Evolutionary conservation across 306 rosid species (phyloP).

Genomic region (Gastrolobium bilobum): DNA sequence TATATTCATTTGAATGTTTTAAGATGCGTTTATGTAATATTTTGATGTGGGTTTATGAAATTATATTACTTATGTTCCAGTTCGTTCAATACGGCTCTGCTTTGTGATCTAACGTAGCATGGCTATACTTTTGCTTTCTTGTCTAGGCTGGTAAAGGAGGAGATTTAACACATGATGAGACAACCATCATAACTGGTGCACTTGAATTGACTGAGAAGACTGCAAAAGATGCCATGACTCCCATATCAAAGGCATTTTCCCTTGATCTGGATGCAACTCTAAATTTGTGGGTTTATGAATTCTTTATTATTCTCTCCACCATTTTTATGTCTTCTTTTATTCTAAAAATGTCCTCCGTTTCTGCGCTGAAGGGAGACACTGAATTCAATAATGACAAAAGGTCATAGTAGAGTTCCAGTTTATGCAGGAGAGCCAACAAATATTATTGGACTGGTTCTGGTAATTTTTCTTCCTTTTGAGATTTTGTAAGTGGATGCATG

Average conservation of each 20-base stretch:
- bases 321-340: constrained; percentile 42
- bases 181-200: constrained; percentile 96
- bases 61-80: constrained; percentile 11
- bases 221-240: constrained; percentile 99
- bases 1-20: constrained; percentile 36
- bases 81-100: constrained; percentile 18
- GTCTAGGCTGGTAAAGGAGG: constrained; percentile 99
- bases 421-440: constrained; percentile 75
- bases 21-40: constrained; percentile 17
- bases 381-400: constrained; percentile 88
- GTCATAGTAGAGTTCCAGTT: constrained; percentile 98
- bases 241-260: constrained; percentile 92
- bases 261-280: constrained; percentile 94
- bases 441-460: constrained; percentile 96
- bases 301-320: constrained; percentile 47
- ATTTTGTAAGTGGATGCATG: constrained; percentile 33
- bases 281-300: constrained; percentile 80
- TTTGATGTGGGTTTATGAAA: constrained; percentile 22
- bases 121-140: constrained; percentile 43
- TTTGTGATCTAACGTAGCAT: constrained; percentile 44
- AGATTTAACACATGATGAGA: constrained; percentile 96
- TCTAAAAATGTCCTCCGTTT: constrained; percentile 46
- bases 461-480: constrained; percentile 51
- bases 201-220: constrained; percentile 97
- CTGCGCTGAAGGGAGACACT: constrained; percentile 74